Evolutionary conservation across 768 basidiomycete species (phyloP).

Genomic region (Boletus subcaerulescens): DNA sequence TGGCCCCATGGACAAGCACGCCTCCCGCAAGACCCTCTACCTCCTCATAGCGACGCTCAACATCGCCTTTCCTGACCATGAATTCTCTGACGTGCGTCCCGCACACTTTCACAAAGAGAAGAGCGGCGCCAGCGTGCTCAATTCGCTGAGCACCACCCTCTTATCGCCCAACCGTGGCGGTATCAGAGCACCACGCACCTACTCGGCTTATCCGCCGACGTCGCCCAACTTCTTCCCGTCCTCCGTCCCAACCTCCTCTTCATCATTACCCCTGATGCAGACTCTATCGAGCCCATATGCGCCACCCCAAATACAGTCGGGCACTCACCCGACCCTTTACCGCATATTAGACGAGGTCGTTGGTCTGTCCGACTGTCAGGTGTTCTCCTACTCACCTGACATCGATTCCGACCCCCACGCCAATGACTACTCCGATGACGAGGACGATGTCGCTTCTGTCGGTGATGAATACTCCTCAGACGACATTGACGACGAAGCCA

Average conservation of each 20-base stretch:
- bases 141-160: slow-evolving; percentile 80
- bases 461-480: slow-evolving; percentile 69
- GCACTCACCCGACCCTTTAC: slow-evolving; percentile 87
- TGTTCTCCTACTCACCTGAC: slow-evolving; percentile 92
- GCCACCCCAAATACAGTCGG: slow-evolving; percentile 70
- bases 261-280: slow-evolving; percentile 65
- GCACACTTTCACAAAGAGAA: slow-evolving; percentile 86
- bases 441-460: slow-evolving; percentile 65
- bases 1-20: slow-evolving; percentile 83
- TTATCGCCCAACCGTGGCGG: slow-evolving; percentile 69
- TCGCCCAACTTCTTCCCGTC: slow-evolving; percentile 72
- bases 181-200: slow-evolving; percentile 69
- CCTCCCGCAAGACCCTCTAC: slow-evolving; percentile 89
- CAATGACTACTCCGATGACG: slow-evolving; percentile 74
- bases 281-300: slow-evolving; percentile 61
- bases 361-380: slow-evolving; percentile 88
- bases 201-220: slow-evolving; percentile 82
- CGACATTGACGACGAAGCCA: slow-evolving; percentile 69
- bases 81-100: slow-evolving; percentile 90
- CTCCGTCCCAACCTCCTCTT: slow-evolving; percentile 63
- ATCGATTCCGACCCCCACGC: slow-evolving; percentile 94
- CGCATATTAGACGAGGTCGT: slow-evolving; percentile 88
- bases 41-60: slow-evolving; percentile 96
- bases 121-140: slow-evolving; percentile 72
- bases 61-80: slow-evolving; percentile 96